Base-by-base conservation (phyloP, 352 stramenopile genomes). In the Globisporangium paddicum region DNA sequence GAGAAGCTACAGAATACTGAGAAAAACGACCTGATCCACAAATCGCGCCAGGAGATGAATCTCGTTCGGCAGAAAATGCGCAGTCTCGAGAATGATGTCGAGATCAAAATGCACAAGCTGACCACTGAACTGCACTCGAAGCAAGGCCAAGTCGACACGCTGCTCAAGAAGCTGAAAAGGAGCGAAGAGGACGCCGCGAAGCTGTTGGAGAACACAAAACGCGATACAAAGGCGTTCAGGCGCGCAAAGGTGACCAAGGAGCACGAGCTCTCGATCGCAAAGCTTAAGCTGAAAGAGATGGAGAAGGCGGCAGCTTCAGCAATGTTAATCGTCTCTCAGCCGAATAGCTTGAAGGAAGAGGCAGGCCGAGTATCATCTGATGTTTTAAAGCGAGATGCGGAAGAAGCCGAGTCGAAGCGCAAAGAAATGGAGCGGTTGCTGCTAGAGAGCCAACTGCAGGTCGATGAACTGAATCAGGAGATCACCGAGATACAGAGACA, bases 181-280 rank as follows among this genome's bases (percentile, higher is more conserved):
- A 81, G 75, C 40, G 81, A 90, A 56, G 78, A 72, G 14, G 72
- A 85, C 11, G 73, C 63, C 9, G 62, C 67, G 0, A 76, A 74
- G 47, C 66, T 77, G 18, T 44, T 74, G 6, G 79, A 87, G 28
- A 41, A 72, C 16, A 67, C 73, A 1, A 82, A 78, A 64, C 73
- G 77, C 9, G 79, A 88, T 26, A 74, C 71, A 0, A 85, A 81
- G 55, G 66, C 69, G 16, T 57, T 82, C 11, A 62, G 67, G 32
- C 78, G 71, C 23, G 68, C 69, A 7, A 87, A 83, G 68, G 71
- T 75, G 21, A 77, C 71, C 1, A 91, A 88, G 56, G 75, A 89
- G 21, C 79, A 88, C 19, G 77, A 88, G 28, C 58, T 91, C 21
- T 71, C 74, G 19, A 55, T 88, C 47, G 68, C 79, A 1, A 82